A percentile compares a stretch with the other conserved stretches of the same genome.
phyloP scores from a whole-genome alignment of 164 flowering plant species.

The Aristolochia californica region DNA sequence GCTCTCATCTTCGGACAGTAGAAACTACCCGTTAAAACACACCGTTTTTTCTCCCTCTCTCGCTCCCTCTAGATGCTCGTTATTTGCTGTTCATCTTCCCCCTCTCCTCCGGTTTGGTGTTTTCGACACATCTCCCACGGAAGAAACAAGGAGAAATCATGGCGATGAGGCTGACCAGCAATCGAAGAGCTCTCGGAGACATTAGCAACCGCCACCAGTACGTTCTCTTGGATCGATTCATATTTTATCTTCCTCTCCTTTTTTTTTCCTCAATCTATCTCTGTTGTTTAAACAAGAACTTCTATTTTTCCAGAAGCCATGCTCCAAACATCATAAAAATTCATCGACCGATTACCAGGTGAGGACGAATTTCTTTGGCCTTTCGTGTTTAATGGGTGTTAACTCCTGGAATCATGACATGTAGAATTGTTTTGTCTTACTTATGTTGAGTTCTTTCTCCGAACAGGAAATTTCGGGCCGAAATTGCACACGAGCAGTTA shows the following conservation, averaged over 20 bases:
- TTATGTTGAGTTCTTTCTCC: neutral
- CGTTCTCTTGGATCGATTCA: neutral
- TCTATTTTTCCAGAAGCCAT: neutral
- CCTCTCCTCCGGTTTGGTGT: neutral
- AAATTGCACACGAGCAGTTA: conserved; percentile 2
- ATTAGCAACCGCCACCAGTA: conserved; percentile 6
- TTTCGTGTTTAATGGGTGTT: neutral
- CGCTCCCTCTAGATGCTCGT: neutral
- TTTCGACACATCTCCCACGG: neutral
- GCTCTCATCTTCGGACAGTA: neutral
- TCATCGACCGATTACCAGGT: conserved; percentile 8
- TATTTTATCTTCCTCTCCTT: neutral
- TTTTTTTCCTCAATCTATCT: neutral
- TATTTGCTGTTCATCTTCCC: neutral
- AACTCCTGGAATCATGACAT: no score
- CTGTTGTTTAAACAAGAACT: neutral
- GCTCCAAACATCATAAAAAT: neutral
- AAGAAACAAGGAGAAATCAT: conserved; percentile 1
- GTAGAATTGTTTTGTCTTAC: neutral
- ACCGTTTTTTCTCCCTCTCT: neutral
- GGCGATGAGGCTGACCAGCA: conserved; percentile 8
- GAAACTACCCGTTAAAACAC: conserved; percentile 11
- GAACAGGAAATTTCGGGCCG: conserved; percentile 8
- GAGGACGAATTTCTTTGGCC: neutral
- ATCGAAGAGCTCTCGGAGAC: conserved; percentile 12